Evolutionary conservation across 106 monocot species (phyloP).

Genomic region (Allium sativum): DNA sequence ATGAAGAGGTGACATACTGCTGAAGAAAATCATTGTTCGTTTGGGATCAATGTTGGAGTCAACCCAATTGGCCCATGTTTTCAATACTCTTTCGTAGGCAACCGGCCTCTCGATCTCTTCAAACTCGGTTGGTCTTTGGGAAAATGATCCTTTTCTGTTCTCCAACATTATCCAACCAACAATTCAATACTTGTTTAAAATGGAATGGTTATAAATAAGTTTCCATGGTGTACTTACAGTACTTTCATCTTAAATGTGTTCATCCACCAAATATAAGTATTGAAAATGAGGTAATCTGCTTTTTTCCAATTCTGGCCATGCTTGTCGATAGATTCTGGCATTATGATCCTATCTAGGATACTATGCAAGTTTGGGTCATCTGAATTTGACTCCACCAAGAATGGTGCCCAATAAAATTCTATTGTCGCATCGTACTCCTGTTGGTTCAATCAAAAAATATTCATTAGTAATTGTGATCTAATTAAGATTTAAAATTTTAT

Average conservation of each 20-base stretch:
- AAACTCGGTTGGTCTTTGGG: slow-evolving; percentile 50
- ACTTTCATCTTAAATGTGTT: slow-evolving; percentile 68
- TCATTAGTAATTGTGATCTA: no score
- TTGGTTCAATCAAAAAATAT: background rate
- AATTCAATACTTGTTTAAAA: background rate
- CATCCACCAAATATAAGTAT: slow-evolving; percentile 97
- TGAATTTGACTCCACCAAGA: slow-evolving; percentile 92
- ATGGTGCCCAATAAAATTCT: slow-evolving; percentile 99
- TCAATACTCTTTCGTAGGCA: slow-evolving; percentile 46
- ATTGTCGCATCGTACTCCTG: slow-evolving; percentile 86
- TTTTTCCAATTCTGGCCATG: slow-evolving; percentile 55
- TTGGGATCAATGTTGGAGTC: slow-evolving; percentile 56
- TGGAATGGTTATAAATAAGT: background rate
- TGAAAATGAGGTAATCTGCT: slow-evolving; percentile 74
- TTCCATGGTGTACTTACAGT: slow-evolving; percentile 28
- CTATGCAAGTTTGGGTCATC: slow-evolving; percentile 70
- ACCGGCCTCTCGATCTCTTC: slow-evolving; percentile 48
- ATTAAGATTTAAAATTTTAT: no score
- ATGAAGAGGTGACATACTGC: slow-evolving; percentile 70
- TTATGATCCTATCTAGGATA: slow-evolving; percentile 61
- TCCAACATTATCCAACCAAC: background rate
- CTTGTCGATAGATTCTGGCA: slow-evolving; percentile 47
- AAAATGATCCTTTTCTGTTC: slow-evolving; percentile 55
- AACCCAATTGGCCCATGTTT: slow-evolving; percentile 81
- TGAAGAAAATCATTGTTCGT: slow-evolving; percentile 64